Conservation (phyloP, 1,284 basidiomycete genomes). For the Boletellus dicymbophilus region DNA sequence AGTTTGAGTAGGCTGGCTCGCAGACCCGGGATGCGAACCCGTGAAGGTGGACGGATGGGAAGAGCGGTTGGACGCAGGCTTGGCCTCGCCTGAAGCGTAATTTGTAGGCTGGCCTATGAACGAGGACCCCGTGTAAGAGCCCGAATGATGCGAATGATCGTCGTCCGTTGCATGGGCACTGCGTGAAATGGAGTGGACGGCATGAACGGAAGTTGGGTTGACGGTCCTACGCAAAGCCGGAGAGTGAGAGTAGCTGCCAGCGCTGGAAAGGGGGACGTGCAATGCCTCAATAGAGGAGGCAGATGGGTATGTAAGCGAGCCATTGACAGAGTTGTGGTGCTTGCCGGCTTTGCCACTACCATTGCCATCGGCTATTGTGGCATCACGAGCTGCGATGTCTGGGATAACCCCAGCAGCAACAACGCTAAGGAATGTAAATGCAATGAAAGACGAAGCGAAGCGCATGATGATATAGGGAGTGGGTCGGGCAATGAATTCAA, state of each 20-base stretch:
- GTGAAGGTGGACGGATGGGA: too few relatives aligned
- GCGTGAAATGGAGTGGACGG: not conserved
- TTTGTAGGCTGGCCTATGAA: too few relatives aligned
- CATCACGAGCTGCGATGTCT: not conserved
- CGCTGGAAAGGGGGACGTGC: too few relatives aligned
- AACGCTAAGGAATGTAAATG: conserved; percentile 8
- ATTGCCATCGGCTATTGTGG: not conserved
- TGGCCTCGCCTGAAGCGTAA: too few relatives aligned
- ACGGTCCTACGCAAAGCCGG: too few relatives aligned
- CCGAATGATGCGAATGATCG: not conserved
- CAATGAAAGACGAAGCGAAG: conserved; percentile 1
- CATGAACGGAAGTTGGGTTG: too few relatives aligned
- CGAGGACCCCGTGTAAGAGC: not conserved
- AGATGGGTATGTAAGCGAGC: not conserved
- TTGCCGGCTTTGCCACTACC: not conserved
- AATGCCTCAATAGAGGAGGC: not conserved
- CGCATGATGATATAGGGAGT: conserved; percentile 20
- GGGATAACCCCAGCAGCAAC: conserved; percentile 8
- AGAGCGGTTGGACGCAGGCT: too few relatives aligned
- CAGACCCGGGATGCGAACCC: too few relatives aligned
- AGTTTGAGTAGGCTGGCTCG: too few relatives aligned
- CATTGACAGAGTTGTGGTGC: not conserved
- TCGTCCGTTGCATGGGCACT: too few relatives aligned
- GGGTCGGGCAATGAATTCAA: too few relatives aligned
- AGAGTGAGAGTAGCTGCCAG: too few relatives aligned